Evolutionary conservation across 2,329 filamentous ascomycete genomes (phyloP).

Genomic region (Aaosphaeria arxii): DNA sequence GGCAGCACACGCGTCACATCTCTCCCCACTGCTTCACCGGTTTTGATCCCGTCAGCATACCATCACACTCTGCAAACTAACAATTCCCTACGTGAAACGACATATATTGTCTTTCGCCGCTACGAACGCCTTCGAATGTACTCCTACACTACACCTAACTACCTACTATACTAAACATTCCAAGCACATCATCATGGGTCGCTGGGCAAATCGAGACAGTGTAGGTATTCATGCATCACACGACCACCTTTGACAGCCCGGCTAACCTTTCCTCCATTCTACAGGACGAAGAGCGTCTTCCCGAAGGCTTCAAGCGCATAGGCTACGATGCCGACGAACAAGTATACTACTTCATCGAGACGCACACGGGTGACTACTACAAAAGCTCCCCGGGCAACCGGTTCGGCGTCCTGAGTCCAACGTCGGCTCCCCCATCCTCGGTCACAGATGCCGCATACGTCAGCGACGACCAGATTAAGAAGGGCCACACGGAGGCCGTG

Average conservation of each 20-base stretch:
- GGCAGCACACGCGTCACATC: too few species aligned
- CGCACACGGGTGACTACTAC: constrained; percentile 47
- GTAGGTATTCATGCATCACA: constrained; percentile 6
- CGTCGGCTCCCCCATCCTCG: background rate
- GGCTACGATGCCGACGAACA: constrained; percentile 58
- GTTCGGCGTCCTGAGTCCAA: constrained; percentile 48
- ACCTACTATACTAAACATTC: background rate
- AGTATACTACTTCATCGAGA: constrained; percentile 52
- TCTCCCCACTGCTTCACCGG: too few species aligned
- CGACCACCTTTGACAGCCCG: background rate
- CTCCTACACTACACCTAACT: too few species aligned
- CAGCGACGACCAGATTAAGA: constrained; percentile 16
- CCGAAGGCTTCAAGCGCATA: constrained; percentile 53
- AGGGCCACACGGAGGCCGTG: constrained; percentile 42
- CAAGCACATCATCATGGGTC: constrained; percentile 16
- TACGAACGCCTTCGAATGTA: too few species aligned
- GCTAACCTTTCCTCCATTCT: background rate
- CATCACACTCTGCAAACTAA: too few species aligned
- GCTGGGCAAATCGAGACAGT: constrained; percentile 20
- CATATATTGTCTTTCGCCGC: too few species aligned
- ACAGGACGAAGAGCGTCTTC: constrained; percentile 52
- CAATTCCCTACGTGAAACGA: too few species aligned
- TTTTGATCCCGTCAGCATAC: too few species aligned
- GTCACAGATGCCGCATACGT: constrained; percentile 10
- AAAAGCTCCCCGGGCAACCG: constrained; percentile 50